Evolutionary conservation across 768 basidiomycete species (phyloP).

Genomic region (Cytidiella melzeri): DNA sequence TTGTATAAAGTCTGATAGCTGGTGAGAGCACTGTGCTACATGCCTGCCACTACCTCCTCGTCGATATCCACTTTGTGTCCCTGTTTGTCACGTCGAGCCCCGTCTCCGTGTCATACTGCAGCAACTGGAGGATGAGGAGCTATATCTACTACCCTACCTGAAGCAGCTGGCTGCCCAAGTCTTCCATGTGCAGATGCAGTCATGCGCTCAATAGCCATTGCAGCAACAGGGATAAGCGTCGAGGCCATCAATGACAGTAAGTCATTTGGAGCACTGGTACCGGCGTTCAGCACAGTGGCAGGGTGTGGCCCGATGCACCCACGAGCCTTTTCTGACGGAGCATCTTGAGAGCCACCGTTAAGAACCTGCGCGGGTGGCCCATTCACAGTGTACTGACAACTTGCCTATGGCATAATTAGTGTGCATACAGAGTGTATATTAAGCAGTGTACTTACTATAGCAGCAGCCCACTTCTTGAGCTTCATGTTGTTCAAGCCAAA

Average conservation of each 20-base stretch:
- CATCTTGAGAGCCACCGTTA: neutral
- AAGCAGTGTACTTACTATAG: neutral
- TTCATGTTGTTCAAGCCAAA: neutral
- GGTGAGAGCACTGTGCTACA: no score
- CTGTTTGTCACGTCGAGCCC: no score
- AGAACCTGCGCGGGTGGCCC: neutral
- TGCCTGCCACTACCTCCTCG: no score
- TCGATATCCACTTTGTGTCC: no score
- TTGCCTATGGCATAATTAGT: neutral
- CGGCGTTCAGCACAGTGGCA: neutral
- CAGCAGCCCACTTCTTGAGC: neutral
- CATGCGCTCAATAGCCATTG: no score
- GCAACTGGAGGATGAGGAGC: no score
- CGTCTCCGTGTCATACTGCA: no score
- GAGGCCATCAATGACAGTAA: neutral
- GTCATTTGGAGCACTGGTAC: neutral
- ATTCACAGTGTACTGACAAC: neutral
- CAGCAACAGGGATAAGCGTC: no score
- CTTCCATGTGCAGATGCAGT: no score
- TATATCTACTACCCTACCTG: no score
- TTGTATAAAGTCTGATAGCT: no score
- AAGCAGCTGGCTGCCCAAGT: no score
- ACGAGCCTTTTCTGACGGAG: neutral
- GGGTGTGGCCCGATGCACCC: neutral
- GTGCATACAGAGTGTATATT: neutral